phyloP scores from a whole-genome alignment of 495 filamentous ascomycete species.

The Peziza echinospora region DNA sequence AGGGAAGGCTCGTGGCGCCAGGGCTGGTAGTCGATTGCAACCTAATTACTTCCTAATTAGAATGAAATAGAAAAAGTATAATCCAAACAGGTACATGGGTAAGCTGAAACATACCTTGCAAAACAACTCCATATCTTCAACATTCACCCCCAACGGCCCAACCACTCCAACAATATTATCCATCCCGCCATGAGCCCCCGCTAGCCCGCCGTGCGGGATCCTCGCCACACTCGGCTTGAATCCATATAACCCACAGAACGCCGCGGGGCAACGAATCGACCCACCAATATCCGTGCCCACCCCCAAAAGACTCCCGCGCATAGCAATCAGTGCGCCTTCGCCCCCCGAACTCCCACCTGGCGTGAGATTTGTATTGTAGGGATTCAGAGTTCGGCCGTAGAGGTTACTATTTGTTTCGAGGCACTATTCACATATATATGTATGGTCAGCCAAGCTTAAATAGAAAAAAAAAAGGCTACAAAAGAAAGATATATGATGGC shows the following conservation, averaged over 20 bases:
- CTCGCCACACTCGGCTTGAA: constrained; percentile 38
- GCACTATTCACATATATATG: constrained; percentile 25
- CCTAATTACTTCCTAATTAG: too few species aligned
- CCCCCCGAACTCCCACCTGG: constrained; percentile 44
- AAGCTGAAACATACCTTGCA: constrained; percentile 20
- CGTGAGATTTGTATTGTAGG: constrained; percentile 33
- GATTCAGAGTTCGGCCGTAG: constrained; percentile 30
- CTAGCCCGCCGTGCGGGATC: constrained; percentile 31
- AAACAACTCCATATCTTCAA: constrained; percentile 25
- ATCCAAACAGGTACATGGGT: too few species aligned
- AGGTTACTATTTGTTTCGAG: constrained; percentile 15
- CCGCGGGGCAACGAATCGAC: constrained; percentile 43
- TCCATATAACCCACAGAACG: constrained; percentile 41
- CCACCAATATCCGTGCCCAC: constrained; percentile 52
- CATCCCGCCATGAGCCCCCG: constrained; percentile 5
- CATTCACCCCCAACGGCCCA: constrained; percentile 25
- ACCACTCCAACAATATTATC: constrained; percentile 20
- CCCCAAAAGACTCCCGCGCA: constrained; percentile 37
- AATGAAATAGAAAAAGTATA: too few species aligned
- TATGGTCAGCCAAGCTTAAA: too few species aligned
- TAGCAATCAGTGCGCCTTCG: constrained; percentile 40
- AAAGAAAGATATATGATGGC: too few species aligned
- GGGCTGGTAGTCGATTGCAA: constrained; percentile 13
- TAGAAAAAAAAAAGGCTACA: too few species aligned
- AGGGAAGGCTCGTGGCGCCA: constrained; percentile 25